Evolutionary conservation across 306 rosid genomes (phyloP), one percentile per base, ranked within the genome.

Genomic region (Hippophae rhamnoides): DNA sequence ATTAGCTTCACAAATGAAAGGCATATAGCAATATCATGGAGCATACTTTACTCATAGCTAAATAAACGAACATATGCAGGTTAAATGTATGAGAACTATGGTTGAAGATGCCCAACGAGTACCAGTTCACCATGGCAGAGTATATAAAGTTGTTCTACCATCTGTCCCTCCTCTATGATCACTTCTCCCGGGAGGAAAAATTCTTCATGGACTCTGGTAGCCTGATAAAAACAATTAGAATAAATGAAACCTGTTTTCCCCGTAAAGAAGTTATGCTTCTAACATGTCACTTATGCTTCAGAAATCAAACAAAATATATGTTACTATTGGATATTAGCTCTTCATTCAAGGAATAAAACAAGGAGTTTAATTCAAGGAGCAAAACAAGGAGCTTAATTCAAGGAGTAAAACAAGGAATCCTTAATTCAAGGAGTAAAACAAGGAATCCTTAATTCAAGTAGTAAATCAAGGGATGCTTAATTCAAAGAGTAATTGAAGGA

Each of bases 71-170:
- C 8, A n/a, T 1, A 23, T 49, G 53, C 53, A 31, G 5, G 38
- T 31, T 31, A 31, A 31, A 31, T 49, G 14, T 49, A 49, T 49
- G 14, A 7, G 14, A 12, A 6, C 0, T 49, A 6, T 12, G 5
- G 13, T 49, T 49, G n/a, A 23, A 49, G 3, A 10, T 10, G 43
- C 12, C 8, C 56, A 45, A 49, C n/a, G 6, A 58, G 31, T 82
- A 85, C 93, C 93, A 85, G 70, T 59, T 61, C 78, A 47, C 93
- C 93, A 43, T 82, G 61, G 69, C 81, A 79, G 57, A 79, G 78
- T 56, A 81, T 64, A 57, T 85, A 85, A 27, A 85, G 71, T 58
- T 82, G 80, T 68, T 82, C 84, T 46, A 71, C 67, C 9, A 79
- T 68, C 62, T 70, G 66, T 57, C 83, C 93, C 59, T 74, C 73